Conservation (phyloP, 73 alveolate genomes). For the Paramecium primaurelia region DNA sequence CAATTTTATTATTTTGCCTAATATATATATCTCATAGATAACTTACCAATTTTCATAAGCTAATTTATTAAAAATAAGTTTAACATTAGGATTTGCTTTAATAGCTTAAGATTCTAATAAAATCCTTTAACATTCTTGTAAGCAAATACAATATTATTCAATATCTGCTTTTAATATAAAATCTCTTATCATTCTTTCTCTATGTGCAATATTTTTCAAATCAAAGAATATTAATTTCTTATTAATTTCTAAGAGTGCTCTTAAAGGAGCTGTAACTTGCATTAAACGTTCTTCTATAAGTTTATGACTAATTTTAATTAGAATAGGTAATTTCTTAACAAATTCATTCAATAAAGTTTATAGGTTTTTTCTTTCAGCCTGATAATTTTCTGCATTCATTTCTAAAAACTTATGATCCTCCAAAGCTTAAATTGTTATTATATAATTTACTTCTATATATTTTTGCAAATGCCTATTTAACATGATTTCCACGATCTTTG, state of each 20-base stretch:
- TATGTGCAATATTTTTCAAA: background rate
- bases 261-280: background rate
- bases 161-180: too few relatives aligned
- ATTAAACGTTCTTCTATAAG: background rate
- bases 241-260: too few relatives aligned
- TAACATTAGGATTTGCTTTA: too few relatives aligned
- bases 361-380: background rate
- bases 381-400: slow-evolving; percentile 6
- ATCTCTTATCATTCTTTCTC: background rate
- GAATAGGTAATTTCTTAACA: too few relatives aligned
- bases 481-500: slow-evolving; percentile 44
- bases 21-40: background rate
- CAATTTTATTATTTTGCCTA: slow-evolving; percentile 51
- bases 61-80: background rate
- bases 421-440: background rate
- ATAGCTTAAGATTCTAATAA: too few relatives aligned
- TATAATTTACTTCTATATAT: slow-evolving; percentile 4
- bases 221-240: too few relatives aligned
- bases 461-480: background rate
- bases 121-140: too few relatives aligned
- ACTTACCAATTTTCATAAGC: background rate
- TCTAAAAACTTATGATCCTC: slow-evolving; percentile 32
- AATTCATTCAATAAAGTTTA: background rate
- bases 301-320: too few relatives aligned
- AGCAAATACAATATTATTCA: too few relatives aligned